Evolutionary conservation across 352 stramenopile genomes (phyloP), one percentile per base, ranked within the genome.

Genomic region (Pythium volutum): DNA sequence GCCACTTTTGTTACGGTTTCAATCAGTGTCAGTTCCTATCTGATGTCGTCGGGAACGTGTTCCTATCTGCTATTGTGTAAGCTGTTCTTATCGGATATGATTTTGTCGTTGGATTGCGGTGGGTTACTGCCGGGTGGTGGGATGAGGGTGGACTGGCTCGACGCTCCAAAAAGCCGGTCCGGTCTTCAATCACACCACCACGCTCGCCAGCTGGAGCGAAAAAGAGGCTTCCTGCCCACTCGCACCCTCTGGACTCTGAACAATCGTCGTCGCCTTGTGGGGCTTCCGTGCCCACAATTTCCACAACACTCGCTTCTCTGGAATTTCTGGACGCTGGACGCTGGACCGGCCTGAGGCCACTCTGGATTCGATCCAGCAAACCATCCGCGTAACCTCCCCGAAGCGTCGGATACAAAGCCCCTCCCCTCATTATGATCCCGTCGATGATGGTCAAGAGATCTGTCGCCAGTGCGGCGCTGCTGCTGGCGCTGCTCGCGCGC

Each of bases 301-400:
- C n/a, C n/a, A n/a, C n/a, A n/a, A n/a, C n/a, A n/a, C n/a, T n/a
- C n/a, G n/a, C n/a, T n/a, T n/a, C n/a, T n/a, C 26, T 22, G 9
- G 42, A 29, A 9, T 45, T 15, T 16, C 38, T 29, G 39, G 20
- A 50, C 49, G 31, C 31, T 55, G 49, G 49, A 55, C 46, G 20
- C 10, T 20, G 43, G 2, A 20, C 29, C n/a, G 2, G 9, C 7
- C 5, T 9, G 25, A 41, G 26, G 15, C 46, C 59, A 66, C 59
- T 66, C 51, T 58, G 59, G 59, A 66, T 61, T 60, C 51, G 25
- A 42, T 61, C 51, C 59, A 60, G 41, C 51, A 60, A 58, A 23
- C 52, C 43, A 53, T 56, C 59, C 42, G 23, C 55, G 55, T 62
- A 55, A 55, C 45, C 43, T 64, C 45, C 31, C 47, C 50, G 27